phyloP scores from a whole-genome alignment of 2,329 filamentous ascomycete species.

The Boeremia exigua region DNA sequence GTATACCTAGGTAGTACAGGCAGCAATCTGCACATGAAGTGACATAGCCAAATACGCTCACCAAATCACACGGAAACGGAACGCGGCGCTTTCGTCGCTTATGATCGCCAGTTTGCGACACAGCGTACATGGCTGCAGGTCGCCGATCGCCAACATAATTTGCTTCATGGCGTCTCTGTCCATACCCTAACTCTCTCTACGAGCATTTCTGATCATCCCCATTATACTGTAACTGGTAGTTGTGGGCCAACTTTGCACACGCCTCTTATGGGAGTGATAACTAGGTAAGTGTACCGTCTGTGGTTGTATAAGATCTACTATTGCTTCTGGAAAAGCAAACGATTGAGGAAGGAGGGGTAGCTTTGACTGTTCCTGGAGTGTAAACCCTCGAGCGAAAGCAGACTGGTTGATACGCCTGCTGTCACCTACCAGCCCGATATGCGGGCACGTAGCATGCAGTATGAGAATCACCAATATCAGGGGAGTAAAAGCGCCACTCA shows the following conservation, averaged over 20 bases:
- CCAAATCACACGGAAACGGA: too few relatives aligned
- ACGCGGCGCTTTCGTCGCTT: too few relatives aligned
- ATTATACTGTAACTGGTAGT: background rate
- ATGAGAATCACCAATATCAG: background rate
- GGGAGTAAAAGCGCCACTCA: background rate
- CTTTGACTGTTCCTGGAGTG: background rate
- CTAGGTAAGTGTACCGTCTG: background rate
- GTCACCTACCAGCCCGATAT: background rate
- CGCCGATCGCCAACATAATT: background rate
- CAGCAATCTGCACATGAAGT: too few relatives aligned
- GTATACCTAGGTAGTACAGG: too few relatives aligned
- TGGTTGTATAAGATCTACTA: background rate
- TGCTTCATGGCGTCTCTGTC: background rate
- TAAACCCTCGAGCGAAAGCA: background rate
- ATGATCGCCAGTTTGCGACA: background rate
- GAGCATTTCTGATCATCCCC: background rate
- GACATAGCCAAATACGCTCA: too few relatives aligned
- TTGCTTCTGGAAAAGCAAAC: constrained; percentile 4
- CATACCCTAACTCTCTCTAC: background rate
- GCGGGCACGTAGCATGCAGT: background rate
- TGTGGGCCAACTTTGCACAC: background rate
- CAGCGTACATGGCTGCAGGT: too few relatives aligned
- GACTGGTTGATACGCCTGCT: background rate
- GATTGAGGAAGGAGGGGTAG: background rate
- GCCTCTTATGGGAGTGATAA: background rate